Evolutionary conservation across 208 protist genomes (phyloP), one percentile per base, ranked within the genome.

Genomic region (Acanthamoeba castellanii): DNA sequence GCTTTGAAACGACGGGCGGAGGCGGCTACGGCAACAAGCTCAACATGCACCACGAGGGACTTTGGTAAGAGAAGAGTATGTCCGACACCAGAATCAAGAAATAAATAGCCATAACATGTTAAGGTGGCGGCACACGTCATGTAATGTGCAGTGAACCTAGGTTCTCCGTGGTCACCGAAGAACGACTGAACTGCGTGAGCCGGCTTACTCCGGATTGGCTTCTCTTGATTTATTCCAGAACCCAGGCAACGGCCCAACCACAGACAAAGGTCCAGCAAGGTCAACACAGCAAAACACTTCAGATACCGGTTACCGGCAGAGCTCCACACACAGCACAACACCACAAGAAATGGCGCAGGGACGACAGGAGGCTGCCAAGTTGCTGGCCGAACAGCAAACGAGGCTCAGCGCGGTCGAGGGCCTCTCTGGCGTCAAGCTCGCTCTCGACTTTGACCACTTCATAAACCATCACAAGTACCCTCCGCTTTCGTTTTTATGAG

Each of bases 21-120:
- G 64, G 87, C 25, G 25, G 42, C 42, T 92, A 70, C 32, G 87
- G 87, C 64, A 92, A 92, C 87, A 92, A 92, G 32, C 87, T 92
- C 61, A 32, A 52, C 45, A 92, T 92, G 87, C 37, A 68, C 59
- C 30, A 72, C 34, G 13, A 11, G 87, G 78, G 78, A 14, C 45
- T 87, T 3, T 25, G 8, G 32, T 87, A 6, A 52, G 13, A 47
- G 45, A 47, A 52, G 47, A 52, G 47, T 52, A 52, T 52, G 47
- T 52, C 11, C 47, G 0, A 8, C 47, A 13, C 14, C 6, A 3
- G 4, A 14, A 14, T 18, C 9, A 14, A 16, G 14, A 16, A 52
- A 52, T 52, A 18, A 47, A 47, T 47, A 47, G 3, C 37, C 45
- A 3, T 47, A 47, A 0, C 3, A 52, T 52, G 47, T 52, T 52